Evolutionary conservation across 345 rosid species (phyloP).

Genomic region (Pugionium dolabratum): DNA sequence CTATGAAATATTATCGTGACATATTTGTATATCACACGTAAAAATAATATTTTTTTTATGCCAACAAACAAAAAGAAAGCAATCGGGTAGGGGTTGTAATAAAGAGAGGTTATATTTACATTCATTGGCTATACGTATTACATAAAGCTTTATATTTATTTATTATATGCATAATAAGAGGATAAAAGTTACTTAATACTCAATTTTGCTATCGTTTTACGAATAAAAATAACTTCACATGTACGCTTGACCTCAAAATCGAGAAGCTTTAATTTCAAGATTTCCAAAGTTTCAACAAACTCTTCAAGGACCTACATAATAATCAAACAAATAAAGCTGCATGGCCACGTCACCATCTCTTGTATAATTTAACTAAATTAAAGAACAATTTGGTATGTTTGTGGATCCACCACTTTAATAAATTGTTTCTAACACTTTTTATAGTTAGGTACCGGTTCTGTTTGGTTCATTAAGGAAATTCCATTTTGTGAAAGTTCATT

Average conservation of each 20-base stretch:
- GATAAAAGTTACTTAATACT: not conserved
- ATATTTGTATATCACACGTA: no score
- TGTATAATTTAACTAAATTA: slow-evolving; percentile 6
- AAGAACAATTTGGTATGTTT: not conserved
- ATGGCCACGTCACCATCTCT: slow-evolving; percentile 29
- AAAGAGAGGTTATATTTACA: no score
- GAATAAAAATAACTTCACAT: slow-evolving; percentile 31
- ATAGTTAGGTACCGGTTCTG: no score
- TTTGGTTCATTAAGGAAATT: no score
- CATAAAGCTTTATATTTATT: not conserved
- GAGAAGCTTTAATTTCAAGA: slow-evolving; percentile 40
- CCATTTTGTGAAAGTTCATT: no score
- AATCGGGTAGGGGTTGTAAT: no score
- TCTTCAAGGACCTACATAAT: slow-evolving; percentile 24
- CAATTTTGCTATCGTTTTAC: not conserved
- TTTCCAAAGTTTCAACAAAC: slow-evolving; percentile 27
- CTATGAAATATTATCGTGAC: no score
- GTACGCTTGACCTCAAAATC: slow-evolving; percentile 34
- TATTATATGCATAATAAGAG: not conserved
- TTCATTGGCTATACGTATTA: no score
- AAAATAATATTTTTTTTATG: no score
- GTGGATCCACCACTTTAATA: slow-evolving; percentile 25
- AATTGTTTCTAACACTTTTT: not conserved
- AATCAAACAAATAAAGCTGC: slow-evolving; percentile 26
- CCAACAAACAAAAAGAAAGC: no score